These are phyloP conservation scores for Vitellaria paradoxa DNA, from an alignment of 179 eudicot genomes.

Conservation along the genomic window DNA sequence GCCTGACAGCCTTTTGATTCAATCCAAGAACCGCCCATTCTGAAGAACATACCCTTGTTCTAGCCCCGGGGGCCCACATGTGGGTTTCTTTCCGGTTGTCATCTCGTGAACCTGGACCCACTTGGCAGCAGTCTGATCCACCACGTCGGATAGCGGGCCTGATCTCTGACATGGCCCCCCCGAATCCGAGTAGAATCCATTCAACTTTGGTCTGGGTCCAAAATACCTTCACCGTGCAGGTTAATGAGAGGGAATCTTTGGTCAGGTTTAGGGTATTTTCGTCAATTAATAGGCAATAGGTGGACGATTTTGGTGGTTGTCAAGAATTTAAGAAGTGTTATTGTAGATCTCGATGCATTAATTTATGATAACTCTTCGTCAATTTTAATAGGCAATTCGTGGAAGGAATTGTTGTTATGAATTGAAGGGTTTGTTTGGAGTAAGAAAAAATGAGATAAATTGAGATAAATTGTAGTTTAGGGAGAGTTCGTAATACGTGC, in stretches of 20 bases:
- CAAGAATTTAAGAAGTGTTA: neutral
- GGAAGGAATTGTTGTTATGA: conserved; percentile 12
- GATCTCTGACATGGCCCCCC: neutral
- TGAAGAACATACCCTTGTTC: neutral
- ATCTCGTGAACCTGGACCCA: conserved; percentile 11
- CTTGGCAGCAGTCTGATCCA: conserved; percentile 16
- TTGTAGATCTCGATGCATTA: conserved; percentile 16
- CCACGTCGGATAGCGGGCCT: conserved; percentile 26
- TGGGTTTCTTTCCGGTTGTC: conserved; percentile 27
- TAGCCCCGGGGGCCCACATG: neutral
- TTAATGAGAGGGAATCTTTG: too few relatives aligned
- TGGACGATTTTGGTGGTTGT: too few relatives aligned
- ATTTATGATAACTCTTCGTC: too few relatives aligned
- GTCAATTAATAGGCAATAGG: too few relatives aligned
- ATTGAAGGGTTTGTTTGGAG: too few relatives aligned
- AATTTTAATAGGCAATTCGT: neutral
- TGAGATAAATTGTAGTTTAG: too few relatives aligned
- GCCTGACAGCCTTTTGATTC: neutral
- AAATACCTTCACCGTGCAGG: too few relatives aligned
- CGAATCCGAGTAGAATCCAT: too few relatives aligned
- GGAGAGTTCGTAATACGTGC: too few relatives aligned
- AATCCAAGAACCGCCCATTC: conserved; percentile 7
- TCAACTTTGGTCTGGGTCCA: neutral
- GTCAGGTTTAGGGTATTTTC: too few relatives aligned
- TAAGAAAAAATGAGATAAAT: too few relatives aligned